Percentiles rank a stretch among this genome's conserved stretches.
phyloP scores from a whole-genome alignment of 2,329 filamentous ascomycete genomes.

The Aspergillus ibericus region DNA sequence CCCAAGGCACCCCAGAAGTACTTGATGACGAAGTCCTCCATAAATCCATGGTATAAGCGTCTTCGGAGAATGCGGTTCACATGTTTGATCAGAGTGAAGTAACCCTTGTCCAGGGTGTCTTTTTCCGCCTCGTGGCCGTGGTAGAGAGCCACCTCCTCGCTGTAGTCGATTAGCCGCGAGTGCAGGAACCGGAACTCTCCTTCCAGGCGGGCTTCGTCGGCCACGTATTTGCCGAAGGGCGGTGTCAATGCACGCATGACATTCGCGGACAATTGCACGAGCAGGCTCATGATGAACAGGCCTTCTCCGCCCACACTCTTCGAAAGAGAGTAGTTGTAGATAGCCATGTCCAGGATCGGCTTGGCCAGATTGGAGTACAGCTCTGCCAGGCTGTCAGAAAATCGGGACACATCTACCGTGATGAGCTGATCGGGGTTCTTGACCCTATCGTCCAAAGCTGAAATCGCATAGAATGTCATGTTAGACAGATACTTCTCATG shows the following conservation, averaged over 20 bases:
- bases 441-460: conserved; percentile 92
- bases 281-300: conserved; percentile 88
- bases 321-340: conserved; percentile 93
- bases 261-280: conserved; percentile 89
- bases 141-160: conserved; percentile 91
- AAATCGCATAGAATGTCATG: conserved; percentile 96
- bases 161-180: conserved; percentile 90
- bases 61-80: conserved; percentile 91
- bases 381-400: conserved; percentile 91
- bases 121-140: conserved; percentile 92
- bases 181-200: conserved; percentile 97
- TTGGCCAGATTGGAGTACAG: conserved; percentile 96
- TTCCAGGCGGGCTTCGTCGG: conserved; percentile 89
- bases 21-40: conserved; percentile 99
- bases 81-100: conserved; percentile 98
- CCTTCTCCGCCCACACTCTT: conserved; percentile 95
- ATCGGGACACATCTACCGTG: conserved; percentile 92
- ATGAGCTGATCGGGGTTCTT: conserved; percentile 98
- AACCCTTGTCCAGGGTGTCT: conserved; percentile 94
- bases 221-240: conserved; percentile 95
- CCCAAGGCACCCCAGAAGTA: conserved; percentile 98
- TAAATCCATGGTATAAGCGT: conserved; percentile 95
- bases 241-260: conserved; percentile 93
- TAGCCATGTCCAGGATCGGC: conserved; percentile 89
- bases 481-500: conserved; percentile 96